phyloP scores from a whole-genome alignment of 768 basidiomycete species.

The Rhizopogon salebrosus region DNA sequence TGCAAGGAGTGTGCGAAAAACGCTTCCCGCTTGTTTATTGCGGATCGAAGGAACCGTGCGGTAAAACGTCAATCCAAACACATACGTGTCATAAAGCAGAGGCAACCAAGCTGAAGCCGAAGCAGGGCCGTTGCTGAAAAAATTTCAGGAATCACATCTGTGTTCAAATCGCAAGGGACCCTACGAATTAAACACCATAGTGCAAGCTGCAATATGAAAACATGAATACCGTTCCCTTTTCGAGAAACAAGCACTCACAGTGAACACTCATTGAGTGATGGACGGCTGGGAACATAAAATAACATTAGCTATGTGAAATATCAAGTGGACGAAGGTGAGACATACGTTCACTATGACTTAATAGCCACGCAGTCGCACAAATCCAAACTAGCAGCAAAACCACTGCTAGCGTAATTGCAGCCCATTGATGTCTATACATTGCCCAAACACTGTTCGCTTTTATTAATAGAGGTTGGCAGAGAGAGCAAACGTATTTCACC shows the following conservation, averaged over 20 bases:
- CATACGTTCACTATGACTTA: slow-evolving; percentile 46
- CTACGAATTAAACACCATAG: slow-evolving; percentile 34
- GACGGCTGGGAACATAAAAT: slow-evolving; percentile 8
- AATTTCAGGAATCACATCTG: background rate
- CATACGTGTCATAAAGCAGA: slow-evolving; percentile 32
- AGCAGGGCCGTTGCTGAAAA: slow-evolving; percentile 17
- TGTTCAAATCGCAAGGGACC: background rate
- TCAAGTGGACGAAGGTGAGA: background rate
- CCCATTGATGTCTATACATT: slow-evolving; percentile 8
- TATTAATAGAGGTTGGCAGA: background rate
- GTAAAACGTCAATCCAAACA: slow-evolving; percentile 29
- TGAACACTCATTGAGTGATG: background rate
- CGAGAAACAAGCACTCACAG: slow-evolving; percentile 6
- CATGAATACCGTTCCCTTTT: slow-evolving; percentile 23
- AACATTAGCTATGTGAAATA: no score
- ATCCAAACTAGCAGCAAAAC: slow-evolving; percentile 39
- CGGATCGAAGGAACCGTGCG: slow-evolving; percentile 21
- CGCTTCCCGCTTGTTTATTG: slow-evolving; percentile 10
- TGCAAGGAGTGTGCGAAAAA: slow-evolving; percentile 21
- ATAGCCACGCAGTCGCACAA: slow-evolving; percentile 49
- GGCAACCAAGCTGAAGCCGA: slow-evolving; percentile 38
- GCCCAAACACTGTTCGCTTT: slow-evolving; percentile 9
- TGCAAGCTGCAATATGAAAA: slow-evolving; percentile 32
- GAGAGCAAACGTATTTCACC: slow-evolving; percentile 20
- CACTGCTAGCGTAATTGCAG: slow-evolving; percentile 7